These are phyloP conservation scores for Cochlearia excelsa DNA, from an alignment of 345 rosid species.

Conservation along the genomic window DNA sequence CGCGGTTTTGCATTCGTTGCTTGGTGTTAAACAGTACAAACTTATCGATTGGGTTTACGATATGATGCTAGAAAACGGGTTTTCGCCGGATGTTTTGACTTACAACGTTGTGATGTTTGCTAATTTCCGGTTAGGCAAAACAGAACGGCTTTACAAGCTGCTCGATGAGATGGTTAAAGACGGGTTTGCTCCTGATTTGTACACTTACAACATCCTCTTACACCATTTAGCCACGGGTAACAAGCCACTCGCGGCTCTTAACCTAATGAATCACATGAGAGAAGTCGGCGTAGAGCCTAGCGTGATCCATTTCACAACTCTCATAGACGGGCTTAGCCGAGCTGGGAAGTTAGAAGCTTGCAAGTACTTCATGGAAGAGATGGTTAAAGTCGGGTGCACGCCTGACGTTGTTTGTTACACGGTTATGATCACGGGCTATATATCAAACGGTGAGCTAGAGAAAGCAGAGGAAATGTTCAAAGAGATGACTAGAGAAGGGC, in stretches of 20 bases:
- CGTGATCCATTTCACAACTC: conserved; percentile 74
- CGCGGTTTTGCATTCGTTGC: conserved; percentile 63
- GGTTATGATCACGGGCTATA: conserved; percentile 71
- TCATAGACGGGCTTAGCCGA: conserved; percentile 84
- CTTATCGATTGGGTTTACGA: conserved; percentile 87
- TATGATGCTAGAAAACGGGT: conserved; percentile 64
- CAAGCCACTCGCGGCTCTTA: conserved; percentile 73
- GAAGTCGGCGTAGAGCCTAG: conserved; percentile 62
- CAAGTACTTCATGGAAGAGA: conserved; percentile 69
- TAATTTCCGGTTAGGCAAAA: conserved; percentile 70
- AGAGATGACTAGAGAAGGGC: conserved; percentile 65
- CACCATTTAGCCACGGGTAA: conserved; percentile 77
- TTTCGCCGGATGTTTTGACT: conserved; percentile 61
- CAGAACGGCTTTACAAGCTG: conserved; percentile 54
- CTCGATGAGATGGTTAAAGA: conserved; percentile 69
- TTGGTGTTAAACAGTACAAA: conserved; percentile 55
- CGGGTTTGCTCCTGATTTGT: conserved; percentile 68
- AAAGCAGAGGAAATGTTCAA: conserved; percentile 63
- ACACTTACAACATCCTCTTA: conserved; percentile 79
- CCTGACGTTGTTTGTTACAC: conserved; percentile 90
- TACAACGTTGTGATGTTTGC: conserved; percentile 72
- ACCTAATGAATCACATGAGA: conserved; percentile 74
- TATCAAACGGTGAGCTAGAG: conserved; percentile 64
- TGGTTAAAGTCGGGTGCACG: conserved; percentile 58
- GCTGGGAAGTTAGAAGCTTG: conserved; percentile 89